Conservation (phyloP, 2,329 filamentous ascomycete genomes). For the Colletotrichum neosansevieriae region DNA sequence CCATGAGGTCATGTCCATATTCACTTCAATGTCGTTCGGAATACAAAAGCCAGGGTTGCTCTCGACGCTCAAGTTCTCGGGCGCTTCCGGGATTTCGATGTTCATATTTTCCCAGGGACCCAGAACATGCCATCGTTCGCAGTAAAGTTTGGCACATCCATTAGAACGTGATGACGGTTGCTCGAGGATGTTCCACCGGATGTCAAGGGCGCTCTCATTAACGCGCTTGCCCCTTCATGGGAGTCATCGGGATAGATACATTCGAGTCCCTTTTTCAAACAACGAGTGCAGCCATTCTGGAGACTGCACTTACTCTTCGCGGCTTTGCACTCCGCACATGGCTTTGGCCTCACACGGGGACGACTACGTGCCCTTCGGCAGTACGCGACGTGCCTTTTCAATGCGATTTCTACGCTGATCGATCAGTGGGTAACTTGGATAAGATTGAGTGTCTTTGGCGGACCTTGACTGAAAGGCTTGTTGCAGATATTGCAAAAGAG, state of each 20-base stretch:
- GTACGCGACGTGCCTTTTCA: slow-evolving; percentile 28
- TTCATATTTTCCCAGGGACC: too few relatives aligned
- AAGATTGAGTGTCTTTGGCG: neutral
- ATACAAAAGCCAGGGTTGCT: neutral
- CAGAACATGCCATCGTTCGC: too few relatives aligned
- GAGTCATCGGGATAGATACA: slow-evolving; percentile 19
- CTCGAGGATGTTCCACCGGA: too few relatives aligned
- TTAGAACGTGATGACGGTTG: too few relatives aligned
- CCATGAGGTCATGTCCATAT: neutral
- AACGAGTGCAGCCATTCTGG: slow-evolving; percentile 24
- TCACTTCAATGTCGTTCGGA: neutral
- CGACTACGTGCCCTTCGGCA: slow-evolving; percentile 18
- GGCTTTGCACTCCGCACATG: slow-evolving; percentile 32
- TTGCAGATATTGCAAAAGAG: slow-evolving; percentile 29
- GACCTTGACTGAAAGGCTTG: slow-evolving; percentile 33
- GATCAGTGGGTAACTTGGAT: neutral
- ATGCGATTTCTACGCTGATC: slow-evolving; percentile 6
- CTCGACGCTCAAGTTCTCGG: neutral
- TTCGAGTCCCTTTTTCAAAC: slow-evolving; percentile 23
- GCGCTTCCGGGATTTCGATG: too few relatives aligned
- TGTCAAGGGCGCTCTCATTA: too few relatives aligned
- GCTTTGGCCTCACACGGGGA: slow-evolving; percentile 23
- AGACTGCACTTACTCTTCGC: slow-evolving; percentile 37
- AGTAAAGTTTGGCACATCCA: too few relatives aligned
- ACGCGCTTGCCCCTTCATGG: neutral